Conservation (phyloP, 768 basidiomycete genomes). For the Collybiopsis confluens region DNA sequence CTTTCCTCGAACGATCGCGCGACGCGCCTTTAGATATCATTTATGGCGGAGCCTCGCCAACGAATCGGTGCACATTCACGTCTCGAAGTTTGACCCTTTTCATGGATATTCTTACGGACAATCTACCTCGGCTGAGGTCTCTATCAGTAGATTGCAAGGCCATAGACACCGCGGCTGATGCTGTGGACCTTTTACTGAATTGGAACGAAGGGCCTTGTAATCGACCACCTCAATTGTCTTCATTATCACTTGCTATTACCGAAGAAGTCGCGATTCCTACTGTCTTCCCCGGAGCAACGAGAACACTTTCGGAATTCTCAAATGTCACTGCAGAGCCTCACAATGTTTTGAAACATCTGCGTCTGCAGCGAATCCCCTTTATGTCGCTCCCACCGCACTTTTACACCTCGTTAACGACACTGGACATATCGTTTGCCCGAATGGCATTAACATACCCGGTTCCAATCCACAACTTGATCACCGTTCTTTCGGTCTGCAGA, state of each 20-base stretch:
- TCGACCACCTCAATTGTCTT: background rate
- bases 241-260: background rate
- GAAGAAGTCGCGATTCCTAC: background rate
- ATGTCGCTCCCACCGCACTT: conserved; percentile 31
- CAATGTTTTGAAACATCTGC: conserved; percentile 27
- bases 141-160: conserved; percentile 2
- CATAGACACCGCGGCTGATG: background rate
- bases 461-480: conserved; percentile 35
- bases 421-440: conserved; percentile 39
- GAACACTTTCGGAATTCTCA: background rate
- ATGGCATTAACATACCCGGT: conserved; percentile 20
- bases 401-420: conserved; percentile 32
- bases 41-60: conserved; percentile 10
- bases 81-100: background rate
- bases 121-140: background rate
- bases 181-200: background rate
- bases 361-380: conserved; percentile 38
- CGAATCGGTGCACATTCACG: background rate
- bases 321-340: background rate
- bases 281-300: background rate
- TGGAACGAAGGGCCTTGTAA: background rate
- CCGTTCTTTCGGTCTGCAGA: conserved; percentile 31
- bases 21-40: conserved; percentile 29
- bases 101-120: background rate
- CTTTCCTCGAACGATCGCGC: conserved; percentile 33